Percentiles rank a stretch among this genome's conserved stretches.
Evolutionary conservation across 768 basidiomycete genomes (phyloP).

Genomic region (Leccinum rimulosum): DNA sequence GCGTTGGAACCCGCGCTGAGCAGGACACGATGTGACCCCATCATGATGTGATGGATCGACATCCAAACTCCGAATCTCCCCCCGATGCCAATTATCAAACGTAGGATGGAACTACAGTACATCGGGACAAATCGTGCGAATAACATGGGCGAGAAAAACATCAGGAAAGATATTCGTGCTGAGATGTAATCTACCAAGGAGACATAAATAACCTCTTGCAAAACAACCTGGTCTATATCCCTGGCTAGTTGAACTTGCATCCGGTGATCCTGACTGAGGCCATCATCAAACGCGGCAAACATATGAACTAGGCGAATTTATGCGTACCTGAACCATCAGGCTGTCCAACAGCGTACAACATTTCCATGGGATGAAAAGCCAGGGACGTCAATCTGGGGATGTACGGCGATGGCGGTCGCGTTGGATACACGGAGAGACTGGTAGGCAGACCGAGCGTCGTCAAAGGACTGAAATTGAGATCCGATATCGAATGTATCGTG

Average conservation of each 20-base stretch:
- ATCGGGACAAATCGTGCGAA: constrained; percentile 13
- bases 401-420: constrained; percentile 56
- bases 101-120: not conserved
- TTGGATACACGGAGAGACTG: constrained; percentile 53
- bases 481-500: constrained; percentile 54
- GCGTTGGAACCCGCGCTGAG: constrained; percentile 49
- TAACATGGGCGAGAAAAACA: constrained; percentile 4
- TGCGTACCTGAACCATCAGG: constrained; percentile 62
- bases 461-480: constrained; percentile 25
- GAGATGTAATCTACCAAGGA: constrained; percentile 11
- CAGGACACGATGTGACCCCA: constrained; percentile 19
- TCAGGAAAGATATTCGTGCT: constrained; percentile 10
- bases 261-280: constrained; percentile 54
- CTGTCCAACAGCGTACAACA: constrained; percentile 74
- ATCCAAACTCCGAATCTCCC: not conserved
- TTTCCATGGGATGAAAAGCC: constrained; percentile 82
- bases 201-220: not conserved
- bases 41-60: not conserved
- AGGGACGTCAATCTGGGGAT: constrained; percentile 64
- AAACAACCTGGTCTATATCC: not conserved
- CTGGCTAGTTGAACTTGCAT: constrained; percentile 44
- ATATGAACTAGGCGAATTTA: not conserved
- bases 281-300: constrained; percentile 3
- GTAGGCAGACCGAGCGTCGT: constrained; percentile 52
- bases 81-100: not conserved